Conservation (phyloP, 208 protist species). For the Acanthamoeba polyphaga region DNA sequence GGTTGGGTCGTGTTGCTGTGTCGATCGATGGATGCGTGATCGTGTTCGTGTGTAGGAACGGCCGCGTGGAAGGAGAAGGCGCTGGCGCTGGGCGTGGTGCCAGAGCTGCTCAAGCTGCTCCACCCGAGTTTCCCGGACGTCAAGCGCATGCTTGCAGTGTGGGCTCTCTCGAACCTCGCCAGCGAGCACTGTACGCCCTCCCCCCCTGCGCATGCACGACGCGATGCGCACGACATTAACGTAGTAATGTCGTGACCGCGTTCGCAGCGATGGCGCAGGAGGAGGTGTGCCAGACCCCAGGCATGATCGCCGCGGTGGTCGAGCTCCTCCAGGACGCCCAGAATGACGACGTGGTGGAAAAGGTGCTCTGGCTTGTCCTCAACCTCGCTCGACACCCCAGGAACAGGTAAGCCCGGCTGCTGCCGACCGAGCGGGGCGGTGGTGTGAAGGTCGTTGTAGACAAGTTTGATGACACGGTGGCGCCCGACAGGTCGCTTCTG, state of each 20-base stretch:
- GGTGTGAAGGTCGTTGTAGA: background rate
- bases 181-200: background rate
- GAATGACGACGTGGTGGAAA: conserved; percentile 30
- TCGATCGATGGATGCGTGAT: background rate
- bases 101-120: conserved; percentile 12
- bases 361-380: conserved; percentile 29
- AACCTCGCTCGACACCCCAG: conserved; percentile 17
- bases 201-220: too few species aligned
- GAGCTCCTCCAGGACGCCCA: background rate
- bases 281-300: background rate
- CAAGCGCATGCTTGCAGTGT: conserved; percentile 39
- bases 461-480: background rate
- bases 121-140: background rate
- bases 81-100: background rate
- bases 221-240: background rate
- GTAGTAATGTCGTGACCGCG: background rate
- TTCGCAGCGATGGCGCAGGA: background rate
- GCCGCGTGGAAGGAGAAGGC: background rate
- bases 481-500: background rate
- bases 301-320: background rate
- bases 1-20: background rate
- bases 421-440: background rate
- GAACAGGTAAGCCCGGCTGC: background rate
- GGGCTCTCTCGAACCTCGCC: conserved; percentile 11
- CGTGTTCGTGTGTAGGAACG: background rate